A percentile compares a stretch with the other conserved stretches of the same genome.
phyloP scores from a whole-genome alignment of 805 yeast genomes.

The Myxozyma sirexii region DNA sequence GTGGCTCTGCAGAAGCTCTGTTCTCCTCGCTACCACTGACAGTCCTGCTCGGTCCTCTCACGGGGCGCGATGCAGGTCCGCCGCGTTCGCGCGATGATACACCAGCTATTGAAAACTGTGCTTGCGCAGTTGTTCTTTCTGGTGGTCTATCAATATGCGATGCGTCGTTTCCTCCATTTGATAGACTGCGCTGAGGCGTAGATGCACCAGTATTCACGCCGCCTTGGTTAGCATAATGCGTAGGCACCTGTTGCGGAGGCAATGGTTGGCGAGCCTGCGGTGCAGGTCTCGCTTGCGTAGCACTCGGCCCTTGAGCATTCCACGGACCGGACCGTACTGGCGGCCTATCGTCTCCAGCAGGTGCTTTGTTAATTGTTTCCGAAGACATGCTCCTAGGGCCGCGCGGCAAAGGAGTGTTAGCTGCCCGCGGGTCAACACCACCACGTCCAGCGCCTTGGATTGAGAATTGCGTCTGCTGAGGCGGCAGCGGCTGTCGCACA shows the following conservation, averaged over 20 bases:
- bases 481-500: background rate
- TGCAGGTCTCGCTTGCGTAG: no score
- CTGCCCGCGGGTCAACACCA: no score
- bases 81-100: background rate
- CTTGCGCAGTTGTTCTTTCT: background rate
- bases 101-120: background rate
- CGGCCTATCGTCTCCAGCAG: no score
- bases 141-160: background rate
- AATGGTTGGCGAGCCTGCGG: background rate
- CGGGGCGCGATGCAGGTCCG: background rate
- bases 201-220: background rate
- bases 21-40: background rate
- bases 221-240: background rate
- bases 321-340: no score
- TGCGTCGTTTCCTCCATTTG: background rate
- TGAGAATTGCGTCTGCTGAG: background rate
- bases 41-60: background rate
- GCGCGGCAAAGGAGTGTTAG: no score
- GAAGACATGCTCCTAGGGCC: no score
- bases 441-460: background rate
- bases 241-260: slow-evolving; percentile 8
- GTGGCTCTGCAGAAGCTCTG: no score
- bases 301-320: no score
- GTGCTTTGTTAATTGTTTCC: no score
- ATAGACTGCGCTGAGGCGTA: background rate